These are phyloP conservation scores for Monosporozyma yasuniensis DNA, from an alignment of 805 yeast species.

Conservation along the genomic window DNA sequence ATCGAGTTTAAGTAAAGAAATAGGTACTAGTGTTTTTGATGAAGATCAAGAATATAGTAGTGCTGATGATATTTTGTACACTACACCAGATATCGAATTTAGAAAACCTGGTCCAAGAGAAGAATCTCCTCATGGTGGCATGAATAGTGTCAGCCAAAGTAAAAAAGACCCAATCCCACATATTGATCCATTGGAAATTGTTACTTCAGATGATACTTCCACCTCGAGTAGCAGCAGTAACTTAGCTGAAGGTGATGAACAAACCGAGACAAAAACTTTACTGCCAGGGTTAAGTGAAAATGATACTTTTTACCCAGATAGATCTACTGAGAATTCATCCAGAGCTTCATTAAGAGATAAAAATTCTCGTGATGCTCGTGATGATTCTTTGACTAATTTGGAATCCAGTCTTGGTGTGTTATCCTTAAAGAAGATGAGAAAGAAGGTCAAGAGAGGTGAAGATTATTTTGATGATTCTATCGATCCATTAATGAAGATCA, in stretches of 20 bases:
- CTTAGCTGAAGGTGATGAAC: background rate
- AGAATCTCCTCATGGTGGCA: conserved; percentile 1
- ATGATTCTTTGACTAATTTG: conserved; percentile 16
- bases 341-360: background rate
- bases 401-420: conserved; percentile 23
- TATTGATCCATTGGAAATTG: background rate
- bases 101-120: background rate
- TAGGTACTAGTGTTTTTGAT: conserved; percentile 7
- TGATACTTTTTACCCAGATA: background rate
- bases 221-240: conserved; percentile 5
- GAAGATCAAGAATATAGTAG: background rate
- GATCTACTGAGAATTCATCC: background rate
- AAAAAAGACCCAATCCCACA: background rate
- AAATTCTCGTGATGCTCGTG: conserved; percentile 7
- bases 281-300: background rate
- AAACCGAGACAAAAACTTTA: background rate
- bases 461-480: conserved; percentile 21
- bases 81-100: background rate
- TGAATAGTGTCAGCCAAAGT: background rate
- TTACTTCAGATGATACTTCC: conserved; percentile 3
- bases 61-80: background rate
- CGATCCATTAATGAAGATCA: conserved; percentile 23
- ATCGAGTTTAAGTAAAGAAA: conserved; percentile 24
- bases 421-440: conserved; percentile 22
- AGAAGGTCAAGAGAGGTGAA: conserved; percentile 18